Conservation (phyloP, 495 filamentous ascomycete genomes). For the Penicillium mononematosum region DNA sequence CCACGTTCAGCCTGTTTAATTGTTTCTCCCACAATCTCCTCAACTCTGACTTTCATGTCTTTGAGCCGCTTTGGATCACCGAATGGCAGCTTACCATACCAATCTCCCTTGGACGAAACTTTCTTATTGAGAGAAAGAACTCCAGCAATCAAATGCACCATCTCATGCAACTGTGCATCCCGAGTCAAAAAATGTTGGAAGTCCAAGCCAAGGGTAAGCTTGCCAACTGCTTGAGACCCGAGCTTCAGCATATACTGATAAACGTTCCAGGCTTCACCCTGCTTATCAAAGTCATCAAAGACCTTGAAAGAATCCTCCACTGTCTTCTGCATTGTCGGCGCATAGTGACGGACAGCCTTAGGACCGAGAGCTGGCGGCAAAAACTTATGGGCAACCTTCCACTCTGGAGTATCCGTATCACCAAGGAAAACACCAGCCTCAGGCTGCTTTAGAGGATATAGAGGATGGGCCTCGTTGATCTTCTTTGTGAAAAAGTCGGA, state of each 20-base stretch:
- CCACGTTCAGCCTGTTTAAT: slow-evolving; percentile 26
- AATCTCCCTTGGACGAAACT: slow-evolving; percentile 40
- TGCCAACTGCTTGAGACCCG: slow-evolving; percentile 48
- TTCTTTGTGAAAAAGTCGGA: slow-evolving; percentile 52
- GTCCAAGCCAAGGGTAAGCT: slow-evolving; percentile 49
- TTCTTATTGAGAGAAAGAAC: slow-evolving; percentile 51
- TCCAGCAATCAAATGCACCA: slow-evolving; percentile 40
- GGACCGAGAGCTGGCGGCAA: slow-evolving; percentile 52
- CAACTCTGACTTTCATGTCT: slow-evolving; percentile 16
- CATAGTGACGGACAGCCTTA: slow-evolving; percentile 55
- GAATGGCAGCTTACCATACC: slow-evolving; percentile 53
- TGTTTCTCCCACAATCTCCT: slow-evolving; percentile 34
- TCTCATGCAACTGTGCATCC: slow-evolving; percentile 37
- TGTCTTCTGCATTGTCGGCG: slow-evolving; percentile 49
- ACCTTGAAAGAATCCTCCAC: slow-evolving; percentile 44
- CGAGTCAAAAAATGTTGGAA: slow-evolving; percentile 48
- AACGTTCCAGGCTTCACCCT: slow-evolving; percentile 51
- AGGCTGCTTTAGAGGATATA: slow-evolving; percentile 41
- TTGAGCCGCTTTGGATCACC: slow-evolving; percentile 44
- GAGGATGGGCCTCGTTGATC: slow-evolving; percentile 49
- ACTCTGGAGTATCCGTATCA: slow-evolving; percentile 49
- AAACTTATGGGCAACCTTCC: slow-evolving; percentile 52
- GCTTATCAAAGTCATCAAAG: slow-evolving; percentile 50
- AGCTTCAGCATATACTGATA: slow-evolving; percentile 60
- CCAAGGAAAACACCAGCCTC: slow-evolving; percentile 50